These are phyloP conservation scores for Millerozyma acaciae DNA, from an alignment of 805 yeast genomes.

Conservation along the genomic window DNA sequence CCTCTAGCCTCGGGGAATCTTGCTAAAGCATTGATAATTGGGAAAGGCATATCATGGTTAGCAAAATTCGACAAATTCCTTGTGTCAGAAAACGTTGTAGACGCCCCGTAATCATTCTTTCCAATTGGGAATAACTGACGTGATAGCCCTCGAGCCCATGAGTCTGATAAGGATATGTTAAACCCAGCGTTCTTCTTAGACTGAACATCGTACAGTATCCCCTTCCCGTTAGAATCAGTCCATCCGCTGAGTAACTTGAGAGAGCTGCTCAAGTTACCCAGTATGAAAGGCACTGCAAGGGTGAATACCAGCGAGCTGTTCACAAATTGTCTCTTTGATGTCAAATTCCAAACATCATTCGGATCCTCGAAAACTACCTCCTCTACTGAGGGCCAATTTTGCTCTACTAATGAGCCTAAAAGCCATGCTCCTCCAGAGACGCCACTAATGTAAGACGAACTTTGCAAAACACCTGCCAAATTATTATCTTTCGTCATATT, in stretches of 20 bases:
- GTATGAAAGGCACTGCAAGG: constrained; percentile 17
- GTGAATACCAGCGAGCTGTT: constrained; percentile 17
- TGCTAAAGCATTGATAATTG: constrained; percentile 33
- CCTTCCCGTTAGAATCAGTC: constrained; percentile 28
- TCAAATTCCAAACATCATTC: constrained; percentile 34
- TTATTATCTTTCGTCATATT: constrained; percentile 48
- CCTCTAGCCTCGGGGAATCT: constrained; percentile 29
- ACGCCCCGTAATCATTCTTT: constrained; percentile 19
- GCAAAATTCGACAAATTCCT: constrained; percentile 22
- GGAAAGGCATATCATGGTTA: constrained; percentile 40
- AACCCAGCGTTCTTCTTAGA: constrained; percentile 56
- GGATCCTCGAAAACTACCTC: constrained; percentile 41
- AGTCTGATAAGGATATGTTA: constrained; percentile 64
- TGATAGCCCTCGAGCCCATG: constrained; percentile 76
- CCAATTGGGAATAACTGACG: constrained; percentile 52
- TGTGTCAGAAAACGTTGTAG: constrained; percentile 32
- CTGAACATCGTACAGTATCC: constrained; percentile 49
- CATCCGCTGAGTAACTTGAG: constrained; percentile 29
- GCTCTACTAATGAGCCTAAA: constrained; percentile 36
- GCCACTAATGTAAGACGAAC: constrained; percentile 69
- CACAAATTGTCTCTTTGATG: constrained; percentile 24
- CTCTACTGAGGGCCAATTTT: constrained; percentile 71
- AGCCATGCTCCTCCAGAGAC: constrained; percentile 67
- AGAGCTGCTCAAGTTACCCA: constrained; percentile 21
- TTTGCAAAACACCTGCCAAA: constrained; percentile 70